A percentile compares a stretch with the other conserved stretches of the same genome.
phyloP scores from a whole-genome alignment of 1,284 basidiomycete species.

The Mycosarcoma mackinlayi region DNA sequence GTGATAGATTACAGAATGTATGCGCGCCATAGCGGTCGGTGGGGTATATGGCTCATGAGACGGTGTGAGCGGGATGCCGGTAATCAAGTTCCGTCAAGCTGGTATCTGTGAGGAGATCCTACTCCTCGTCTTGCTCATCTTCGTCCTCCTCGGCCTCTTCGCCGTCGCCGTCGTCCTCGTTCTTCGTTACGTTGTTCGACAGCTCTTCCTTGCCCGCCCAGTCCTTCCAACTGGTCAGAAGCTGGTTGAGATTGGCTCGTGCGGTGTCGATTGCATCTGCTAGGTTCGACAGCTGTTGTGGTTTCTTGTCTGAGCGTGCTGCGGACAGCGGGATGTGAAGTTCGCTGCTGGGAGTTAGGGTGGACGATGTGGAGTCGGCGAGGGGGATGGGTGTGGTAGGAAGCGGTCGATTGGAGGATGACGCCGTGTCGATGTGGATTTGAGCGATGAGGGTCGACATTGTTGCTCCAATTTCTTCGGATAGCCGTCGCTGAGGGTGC shows the following conservation, averaged over 20 bases:
- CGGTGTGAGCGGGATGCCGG: not conserved
- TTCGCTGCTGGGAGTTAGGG: conserved; percentile 25
- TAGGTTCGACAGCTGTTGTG: conserved; percentile 18
- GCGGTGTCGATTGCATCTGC: conserved; percentile 35
- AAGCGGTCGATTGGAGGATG: conserved; percentile 1
- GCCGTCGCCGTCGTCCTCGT: not conserved
- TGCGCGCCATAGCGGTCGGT: no score
- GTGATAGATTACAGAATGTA: no score
- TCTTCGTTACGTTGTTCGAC: not conserved
- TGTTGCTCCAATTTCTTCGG: no score
- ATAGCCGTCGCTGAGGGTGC: no score
- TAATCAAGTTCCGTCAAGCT: no score
- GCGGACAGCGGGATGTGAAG: conserved; percentile 14
- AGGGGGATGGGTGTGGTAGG: conserved; percentile 21
- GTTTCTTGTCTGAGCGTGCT: conserved; percentile 10
- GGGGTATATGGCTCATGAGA: not conserved
- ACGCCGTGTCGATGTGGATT: conserved; percentile 27
- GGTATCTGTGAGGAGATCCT: no score
- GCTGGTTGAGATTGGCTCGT: conserved; percentile 19
- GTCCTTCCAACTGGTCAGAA: conserved; percentile 42
- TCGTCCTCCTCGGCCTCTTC: conserved; percentile 12
- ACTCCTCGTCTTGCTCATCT: conserved; percentile 20
- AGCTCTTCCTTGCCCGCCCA: conserved; percentile 40
- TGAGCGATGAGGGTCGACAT: conserved; percentile 14
- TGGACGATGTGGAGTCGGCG: not conserved